Base-by-base conservation (phyloP, 495 filamentous ascomycete genomes). In the Penicillium robsamsonii region DNA sequence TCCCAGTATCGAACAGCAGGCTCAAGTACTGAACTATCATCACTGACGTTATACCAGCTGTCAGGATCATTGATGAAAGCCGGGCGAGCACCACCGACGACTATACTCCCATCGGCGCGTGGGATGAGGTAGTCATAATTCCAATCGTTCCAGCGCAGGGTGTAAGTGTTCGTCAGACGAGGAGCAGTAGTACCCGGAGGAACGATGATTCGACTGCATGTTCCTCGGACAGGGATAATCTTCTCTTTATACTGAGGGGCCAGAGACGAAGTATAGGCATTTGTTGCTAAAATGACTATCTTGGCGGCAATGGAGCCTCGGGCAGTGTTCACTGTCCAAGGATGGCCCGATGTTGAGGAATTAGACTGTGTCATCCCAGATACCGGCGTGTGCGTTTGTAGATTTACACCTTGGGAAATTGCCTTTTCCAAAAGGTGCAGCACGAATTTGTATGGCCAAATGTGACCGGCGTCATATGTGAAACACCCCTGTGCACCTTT, bases 401-500 rank as follows among this genome's bases (percentile, higher is more conserved):
- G 76, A 65, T 94, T 94, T 45, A 92, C 82, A 4, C 76, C 71
- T 22, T 64, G 58, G 0, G 65, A 66, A 1, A 94, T 68, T 0
- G 85, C 74, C 0, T 72, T 71, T 59, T 87, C 79, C 1, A 95
- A 70, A 1, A 92, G 74, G 56, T 80, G 82, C 8, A 84, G 70
- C 9, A 94, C 83, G 22, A 92, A 80, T 68, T 95, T 95, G 68
- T 94, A 95, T 0, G 91, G 91, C 90, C 89, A 95, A 5, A 84
- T 65, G 33, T 74, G 72, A 0, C 70, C 80, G 2, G 82, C 75
- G 2, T 67, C 62, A 12, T 70, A 70, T 5, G 58, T 60, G 43
- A 74, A 70, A 12, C 74, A 79, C 0, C 78, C 69, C 17, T 54
- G 67, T 0, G 79, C 79, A 4, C 76, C 80, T 37, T 75, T 73